Base-by-base conservation (phyloP, 2,329 filamentous ascomycete species). In the Ceratocystis destructans region DNA sequence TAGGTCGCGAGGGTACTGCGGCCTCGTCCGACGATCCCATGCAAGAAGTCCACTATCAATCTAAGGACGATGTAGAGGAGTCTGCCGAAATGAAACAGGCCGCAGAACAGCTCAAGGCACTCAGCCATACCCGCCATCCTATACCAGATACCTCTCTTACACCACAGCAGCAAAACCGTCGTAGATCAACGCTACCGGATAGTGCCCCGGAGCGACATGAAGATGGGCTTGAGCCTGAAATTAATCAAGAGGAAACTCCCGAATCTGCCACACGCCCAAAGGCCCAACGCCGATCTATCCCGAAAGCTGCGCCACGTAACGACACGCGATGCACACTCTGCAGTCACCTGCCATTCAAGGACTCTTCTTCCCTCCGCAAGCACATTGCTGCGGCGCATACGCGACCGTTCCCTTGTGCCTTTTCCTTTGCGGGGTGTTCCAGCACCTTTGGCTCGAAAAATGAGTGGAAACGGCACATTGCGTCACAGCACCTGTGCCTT, bases 401-500 rank as follows among this genome's bases (percentile, higher is more conserved):
- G 0, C 81, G 86, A 22, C 86, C 87, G 0, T 97, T 96, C 71
- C 85, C 87, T 0, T 99, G 93, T 73, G 89, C 89, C 2, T 93
- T 96, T 73, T 85, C 87, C 0, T 87, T 87, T 71, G 95, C 93
- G 50, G 90, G 89, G 20, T 99, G 93, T 74, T 78, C 77, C 0
- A 91, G 90, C 70, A 89, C 86, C 0, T 96, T 97, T 74, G 86
- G 87, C 1, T 93, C 89, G 17, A 97, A 96, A 76, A 96, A 97
- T 72, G 93, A 97, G 75, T 99, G 93, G 93, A 97, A 97, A 75
- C 84, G 93, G 2, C 94, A 99, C 73, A 90, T 96, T 73, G 83
- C 86, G 17, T 96, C 90, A 0, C 90, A 96, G 71, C 94, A 99
- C 76, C 82, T 99, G 25, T 87, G 84, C 70, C 73, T 87, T 20